phyloP scores from a whole-genome alignment of 495 filamentous ascomycete species.

The Penicillium steckii region DNA sequence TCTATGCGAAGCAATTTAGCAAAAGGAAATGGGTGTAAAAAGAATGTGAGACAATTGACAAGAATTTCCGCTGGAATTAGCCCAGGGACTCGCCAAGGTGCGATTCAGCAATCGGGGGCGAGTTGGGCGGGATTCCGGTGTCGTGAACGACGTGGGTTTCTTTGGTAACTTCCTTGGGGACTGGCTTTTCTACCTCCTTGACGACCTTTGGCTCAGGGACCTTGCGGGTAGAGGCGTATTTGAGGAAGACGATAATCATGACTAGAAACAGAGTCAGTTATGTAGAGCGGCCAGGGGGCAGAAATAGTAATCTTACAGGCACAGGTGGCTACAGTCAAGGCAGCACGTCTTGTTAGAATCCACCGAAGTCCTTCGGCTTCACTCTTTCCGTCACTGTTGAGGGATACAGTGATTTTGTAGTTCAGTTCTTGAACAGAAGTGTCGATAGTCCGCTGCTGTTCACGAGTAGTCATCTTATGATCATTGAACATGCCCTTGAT shows the following conservation, averaged over 20 bases:
- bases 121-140: slow-evolving; percentile 4
- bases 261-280: slow-evolving; percentile 32
- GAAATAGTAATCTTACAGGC: slow-evolving; percentile 33
- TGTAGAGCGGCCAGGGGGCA: background rate
- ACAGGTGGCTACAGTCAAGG: slow-evolving; percentile 65
- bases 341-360: slow-evolving; percentile 84
- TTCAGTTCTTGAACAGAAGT: slow-evolving; percentile 85
- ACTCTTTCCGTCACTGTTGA: slow-evolving; percentile 83
- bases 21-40: background rate
- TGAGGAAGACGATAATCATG: slow-evolving; percentile 48
- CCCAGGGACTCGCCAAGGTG: slow-evolving; percentile 41
- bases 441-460: slow-evolving; percentile 81
- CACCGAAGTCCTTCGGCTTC: slow-evolving; percentile 90
- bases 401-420: slow-evolving; percentile 84
- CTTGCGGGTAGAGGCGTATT: slow-evolving; percentile 41
- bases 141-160: slow-evolving; percentile 27
- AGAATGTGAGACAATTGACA: background rate
- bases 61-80: slow-evolving; percentile 11
- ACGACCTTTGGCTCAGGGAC: slow-evolving; percentile 30
- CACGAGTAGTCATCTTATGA: slow-evolving; percentile 84
- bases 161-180: slow-evolving; percentile 26
- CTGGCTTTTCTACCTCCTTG: slow-evolving; percentile 35
- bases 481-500: slow-evolving; percentile 96
- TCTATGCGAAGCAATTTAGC: background rate
- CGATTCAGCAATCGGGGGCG: slow-evolving; percentile 14